phyloP scores from a whole-genome alignment of 2,329 filamentous ascomycete species.

The Diaporthe australafricana region DNA sequence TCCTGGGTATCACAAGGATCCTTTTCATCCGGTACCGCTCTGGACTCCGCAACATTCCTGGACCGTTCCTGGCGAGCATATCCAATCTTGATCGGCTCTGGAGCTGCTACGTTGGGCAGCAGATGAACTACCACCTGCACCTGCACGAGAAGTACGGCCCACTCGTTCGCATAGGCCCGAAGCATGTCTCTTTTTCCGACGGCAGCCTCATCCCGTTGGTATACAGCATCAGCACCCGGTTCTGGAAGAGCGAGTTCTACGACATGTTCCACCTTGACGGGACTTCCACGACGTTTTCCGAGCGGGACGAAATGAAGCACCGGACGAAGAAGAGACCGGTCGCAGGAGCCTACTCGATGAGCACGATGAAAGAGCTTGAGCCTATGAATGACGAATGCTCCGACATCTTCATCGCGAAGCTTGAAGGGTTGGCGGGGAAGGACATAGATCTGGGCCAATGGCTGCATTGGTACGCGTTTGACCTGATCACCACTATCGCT shows the following conservation, averaged over 20 bases:
- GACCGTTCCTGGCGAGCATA: constrained; percentile 19
- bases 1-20: not conserved
- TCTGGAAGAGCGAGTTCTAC: constrained; percentile 27
- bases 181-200: constrained; percentile 51
- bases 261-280: constrained; percentile 25
- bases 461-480: constrained; percentile 31
- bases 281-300: constrained; percentile 20
- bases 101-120: constrained; percentile 1
- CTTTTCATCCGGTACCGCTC: not conserved
- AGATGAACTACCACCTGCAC: constrained; percentile 32
- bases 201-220: constrained; percentile 33
- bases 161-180: constrained; percentile 51
- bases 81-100: constrained; percentile 21
- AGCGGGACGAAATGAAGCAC: constrained; percentile 19
- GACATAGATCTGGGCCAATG: constrained; percentile 14
- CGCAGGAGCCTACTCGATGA: constrained; percentile 21
- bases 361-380: constrained; percentile 28
- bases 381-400: constrained; percentile 29
- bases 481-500: constrained; percentile 30
- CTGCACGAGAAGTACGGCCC: constrained; percentile 49
- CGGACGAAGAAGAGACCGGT: constrained; percentile 12
- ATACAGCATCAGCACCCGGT: constrained; percentile 42
- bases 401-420: constrained; percentile 1
- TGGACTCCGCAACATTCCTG: constrained; percentile 13
- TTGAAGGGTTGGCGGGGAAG: constrained; percentile 13